phyloP scores from a whole-genome alignment of 2,329 filamentous ascomycete species.

The Stachybotrys echinatus region DNA sequence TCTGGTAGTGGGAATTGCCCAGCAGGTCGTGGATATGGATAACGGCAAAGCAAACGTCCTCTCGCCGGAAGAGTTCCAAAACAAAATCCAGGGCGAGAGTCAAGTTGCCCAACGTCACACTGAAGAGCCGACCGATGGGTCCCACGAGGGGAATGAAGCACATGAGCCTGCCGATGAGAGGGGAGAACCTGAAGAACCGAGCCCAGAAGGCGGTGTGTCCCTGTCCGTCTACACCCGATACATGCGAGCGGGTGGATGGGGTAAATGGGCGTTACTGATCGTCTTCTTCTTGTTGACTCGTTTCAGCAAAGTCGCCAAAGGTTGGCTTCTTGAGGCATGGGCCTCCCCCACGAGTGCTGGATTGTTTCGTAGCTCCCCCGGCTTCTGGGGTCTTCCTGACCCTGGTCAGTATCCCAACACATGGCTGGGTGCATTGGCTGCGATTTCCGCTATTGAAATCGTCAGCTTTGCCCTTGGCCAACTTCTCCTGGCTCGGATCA shows the following conservation, averaged over 20 bases:
- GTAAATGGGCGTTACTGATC: constrained; percentile 66
- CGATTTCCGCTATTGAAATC: constrained; percentile 58
- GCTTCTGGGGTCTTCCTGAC: constrained; percentile 44
- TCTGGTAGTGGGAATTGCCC: constrained; percentile 66
- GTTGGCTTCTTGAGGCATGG: constrained; percentile 84
- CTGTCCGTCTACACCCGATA: constrained; percentile 78
- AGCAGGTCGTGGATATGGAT: constrained; percentile 66
- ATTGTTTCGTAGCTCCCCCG: too few species aligned
- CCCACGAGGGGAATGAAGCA: constrained; percentile 23
- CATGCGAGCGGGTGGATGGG: constrained; percentile 71
- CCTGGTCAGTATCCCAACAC: constrained; percentile 63
- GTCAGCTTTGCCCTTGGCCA: constrained; percentile 57
- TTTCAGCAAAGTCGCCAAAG: constrained; percentile 58
- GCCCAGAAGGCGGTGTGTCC: constrained; percentile 64
- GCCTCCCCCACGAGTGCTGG: constrained; percentile 52
- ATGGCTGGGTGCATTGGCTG: constrained; percentile 69
- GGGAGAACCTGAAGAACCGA: constrained; percentile 25
- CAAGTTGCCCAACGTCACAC: constrained; percentile 14
- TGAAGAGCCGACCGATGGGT: constrained; percentile 13
- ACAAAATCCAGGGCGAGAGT: constrained; percentile 31
- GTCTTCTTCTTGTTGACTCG: constrained; percentile 59
- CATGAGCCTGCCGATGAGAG: constrained; percentile 4
- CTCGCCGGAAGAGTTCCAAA: constrained; percentile 37
- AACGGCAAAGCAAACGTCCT: constrained; percentile 52
- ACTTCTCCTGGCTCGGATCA: constrained; percentile 66